Evolutionary conservation across 441 rosid species (phyloP).

Genomic region (Brassica hybrid): DNA sequence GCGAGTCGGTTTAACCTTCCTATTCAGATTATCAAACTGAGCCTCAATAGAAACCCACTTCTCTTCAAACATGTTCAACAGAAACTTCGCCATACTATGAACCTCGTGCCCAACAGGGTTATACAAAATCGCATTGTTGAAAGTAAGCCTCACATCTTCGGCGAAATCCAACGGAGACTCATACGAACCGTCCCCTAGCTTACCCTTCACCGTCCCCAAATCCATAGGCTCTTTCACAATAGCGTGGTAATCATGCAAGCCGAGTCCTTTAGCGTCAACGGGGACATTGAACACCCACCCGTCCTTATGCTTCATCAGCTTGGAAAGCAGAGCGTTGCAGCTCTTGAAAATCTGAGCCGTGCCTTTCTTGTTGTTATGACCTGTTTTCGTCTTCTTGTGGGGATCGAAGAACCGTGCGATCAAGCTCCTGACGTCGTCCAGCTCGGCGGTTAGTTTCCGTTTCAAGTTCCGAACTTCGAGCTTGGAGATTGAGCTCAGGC

Average conservation of each 20-base stretch:
- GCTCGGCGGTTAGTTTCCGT: conserved; percentile 69
- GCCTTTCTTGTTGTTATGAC: conserved; percentile 46
- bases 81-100: conserved; percentile 65
- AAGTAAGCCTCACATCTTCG: conserved; percentile 87
- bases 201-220: conserved; percentile 81
- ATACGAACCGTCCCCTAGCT: conserved; percentile 61
- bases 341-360: conserved; percentile 51
- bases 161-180: conserved; percentile 75
- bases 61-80: conserved; percentile 65
- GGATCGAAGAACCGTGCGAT: conserved; percentile 52
- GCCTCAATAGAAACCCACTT: conserved; percentile 59
- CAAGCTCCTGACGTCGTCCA: conserved; percentile 64
- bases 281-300: conserved; percentile 90
- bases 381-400: conserved; percentile 45
- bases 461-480: conserved; percentile 54
- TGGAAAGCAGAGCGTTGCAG: conserved; percentile 67
- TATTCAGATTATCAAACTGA: conserved; percentile 44
- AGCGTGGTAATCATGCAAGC: conserved; percentile 71
- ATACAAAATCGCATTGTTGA: conserved; percentile 78
- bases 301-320: conserved; percentile 77
- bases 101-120: conserved; percentile 84
- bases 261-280: conserved; percentile 81
- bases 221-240: conserved; percentile 95
- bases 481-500: not conserved
- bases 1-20: conserved; percentile 40